phyloP scores from a whole-genome alignment of 805 yeast genomes.

The Tetrapisispora taiwanensis region DNA sequence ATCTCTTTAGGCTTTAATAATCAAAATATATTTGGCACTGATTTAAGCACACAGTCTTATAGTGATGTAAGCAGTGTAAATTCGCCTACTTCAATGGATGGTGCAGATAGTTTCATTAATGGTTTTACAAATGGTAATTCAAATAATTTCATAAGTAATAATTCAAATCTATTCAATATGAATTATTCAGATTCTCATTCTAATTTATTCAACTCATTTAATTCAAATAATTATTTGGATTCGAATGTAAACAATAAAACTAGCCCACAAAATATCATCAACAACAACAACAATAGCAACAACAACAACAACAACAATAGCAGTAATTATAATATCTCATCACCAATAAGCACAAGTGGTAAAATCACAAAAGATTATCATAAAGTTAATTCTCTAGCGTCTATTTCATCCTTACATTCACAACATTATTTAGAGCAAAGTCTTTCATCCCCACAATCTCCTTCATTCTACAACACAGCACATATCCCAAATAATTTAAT shows the following conservation, averaged over 20 bases:
- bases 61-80: conserved; percentile 3
- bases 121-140: background rate
- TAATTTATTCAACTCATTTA: conserved; percentile 4
- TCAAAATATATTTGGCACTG: background rate
- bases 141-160: background rate
- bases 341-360: conserved; percentile 9
- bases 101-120: background rate
- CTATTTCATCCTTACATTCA: conserved; percentile 27
- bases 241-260: conserved; percentile 6
- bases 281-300: background rate
- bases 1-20: background rate
- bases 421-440: conserved; percentile 26
- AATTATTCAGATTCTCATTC: conserved; percentile 10
- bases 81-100: conserved; percentile 2
- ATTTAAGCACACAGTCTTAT: background rate
- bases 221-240: conserved; percentile 13
- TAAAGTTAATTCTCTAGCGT: conserved; percentile 22
- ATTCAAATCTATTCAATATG: background rate
- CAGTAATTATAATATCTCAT: background rate
- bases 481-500: background rate
- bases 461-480: conserved; percentile 11
- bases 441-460: conserved; percentile 22
- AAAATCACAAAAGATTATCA: conserved; percentile 24
- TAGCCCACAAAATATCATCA: background rate
- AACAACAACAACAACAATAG: background rate